Percentiles rank a stretch among this genome's conserved stretches.
These are phyloP conservation scores for Xylaria sp. DNA, from an alignment of 495 filamentous ascomycete genomes.

Conservation along the genomic window DNA sequence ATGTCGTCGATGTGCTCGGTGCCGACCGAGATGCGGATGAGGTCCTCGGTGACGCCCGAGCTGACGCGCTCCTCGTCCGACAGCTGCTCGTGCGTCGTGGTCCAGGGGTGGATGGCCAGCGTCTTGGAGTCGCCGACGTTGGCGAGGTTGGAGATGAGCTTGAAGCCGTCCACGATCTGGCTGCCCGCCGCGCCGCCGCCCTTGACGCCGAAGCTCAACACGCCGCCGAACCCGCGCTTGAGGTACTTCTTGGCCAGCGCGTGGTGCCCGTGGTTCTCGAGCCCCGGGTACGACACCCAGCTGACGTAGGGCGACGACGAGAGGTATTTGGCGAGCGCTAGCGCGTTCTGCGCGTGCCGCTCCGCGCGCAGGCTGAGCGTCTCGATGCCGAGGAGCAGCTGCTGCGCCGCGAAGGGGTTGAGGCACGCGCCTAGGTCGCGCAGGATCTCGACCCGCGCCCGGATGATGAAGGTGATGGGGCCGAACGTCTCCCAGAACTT, in stretches of 20 bases:
- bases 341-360: slow-evolving; percentile 84
- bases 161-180: slow-evolving; percentile 91
- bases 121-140: slow-evolving; percentile 87
- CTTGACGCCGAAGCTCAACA: slow-evolving; percentile 92
- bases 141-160: slow-evolving; percentile 90
- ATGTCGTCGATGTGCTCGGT: slow-evolving; percentile 99
- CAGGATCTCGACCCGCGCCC: slow-evolving; percentile 78
- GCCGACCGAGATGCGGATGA: slow-evolving; percentile 95
- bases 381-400: slow-evolving; percentile 88
- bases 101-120: slow-evolving; percentile 95
- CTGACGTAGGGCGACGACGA: slow-evolving; percentile 81
- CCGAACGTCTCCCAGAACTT: slow-evolving; percentile 99
- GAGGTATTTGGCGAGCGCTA: slow-evolving; percentile 83
- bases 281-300: slow-evolving; percentile 94
- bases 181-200: slow-evolving; percentile 82
- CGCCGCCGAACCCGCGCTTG: slow-evolving; percentile 85
- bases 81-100: slow-evolving; percentile 95
- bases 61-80: slow-evolving; percentile 79
- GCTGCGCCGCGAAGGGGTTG: slow-evolving; percentile 96
- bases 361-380: slow-evolving; percentile 87
- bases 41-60: slow-evolving; percentile 89
- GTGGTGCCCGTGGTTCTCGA: slow-evolving; percentile 83
- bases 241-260: slow-evolving; percentile 89
- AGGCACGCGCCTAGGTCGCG: slow-evolving; percentile 84
- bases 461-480: slow-evolving; percentile 79